Evolutionary conservation across 2,329 filamentous ascomycete species (phyloP), one percentile per base, ranked within the genome.

Genomic region (Talaromyces sp.): DNA sequence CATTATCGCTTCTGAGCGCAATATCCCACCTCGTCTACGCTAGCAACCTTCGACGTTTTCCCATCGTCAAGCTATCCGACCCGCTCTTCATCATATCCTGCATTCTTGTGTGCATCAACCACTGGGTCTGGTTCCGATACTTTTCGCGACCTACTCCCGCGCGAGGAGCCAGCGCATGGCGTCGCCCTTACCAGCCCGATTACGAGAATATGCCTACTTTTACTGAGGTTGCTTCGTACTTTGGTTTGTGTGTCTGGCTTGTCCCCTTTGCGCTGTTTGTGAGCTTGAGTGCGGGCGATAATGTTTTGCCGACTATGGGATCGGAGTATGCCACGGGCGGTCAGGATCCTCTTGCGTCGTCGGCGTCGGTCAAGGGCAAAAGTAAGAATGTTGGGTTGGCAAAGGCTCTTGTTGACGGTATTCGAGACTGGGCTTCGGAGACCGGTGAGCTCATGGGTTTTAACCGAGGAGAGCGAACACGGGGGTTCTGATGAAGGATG

Each of bases 261-360:
- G 90, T 97, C 0, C 94, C 94, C 0, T 99, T 99, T 72, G 87
- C 92, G 17, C 82, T 99, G 14, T 99, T 99, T 71, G 93, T 99
- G 56, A 96, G 90, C 69, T 77, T 99, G 48, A 96, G 91, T 19
- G 94, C 94, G 0, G 91, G 92, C 58, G 94, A 99, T 71, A 97
- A 97, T 71, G 91, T 97, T 3, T 78, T 99, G 56, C 94, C 94
- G 0, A 95, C 88, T 8, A 97, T 97, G 84, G 91, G 91, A 12
- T 91, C 85, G 54, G 89, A 92, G 64, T 87, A 86, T 70, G 83
- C 83, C 19, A 86, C 85, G 0, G 84, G 85, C 6, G 80, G 81
- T 19, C 11, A 41, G 21, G 10, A 46, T 27, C 46, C 43, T n/a
- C 9, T 43, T 26, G 54, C 60, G 35, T 65, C 66, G 2, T 59